Base-by-base conservation (phyloP, 257 asterid species). In the Verbena officinalis region DNA sequence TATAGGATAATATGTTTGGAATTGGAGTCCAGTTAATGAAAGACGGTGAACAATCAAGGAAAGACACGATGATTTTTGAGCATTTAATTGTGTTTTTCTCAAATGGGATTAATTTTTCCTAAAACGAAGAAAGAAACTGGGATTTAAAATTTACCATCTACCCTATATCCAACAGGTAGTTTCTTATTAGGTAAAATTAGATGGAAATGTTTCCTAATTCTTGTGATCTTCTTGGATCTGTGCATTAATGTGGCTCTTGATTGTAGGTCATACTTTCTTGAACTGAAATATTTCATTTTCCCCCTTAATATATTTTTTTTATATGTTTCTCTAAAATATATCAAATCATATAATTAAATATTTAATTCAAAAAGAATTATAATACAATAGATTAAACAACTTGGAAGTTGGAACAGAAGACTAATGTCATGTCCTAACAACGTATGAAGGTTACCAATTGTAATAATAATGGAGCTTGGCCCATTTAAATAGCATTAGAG, bases 1-100 rank as follows among this genome's bases (percentile, higher is more conserved):
- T 31, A 53, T 44, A 75, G 48, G 64, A n/a, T 19, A 50, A 16
- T 14, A 33, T 16, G 56, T 67, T 62, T 27, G 65, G 44, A 73
- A 73, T 33, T 67, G 78, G 70, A 61, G 15, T 61, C 44, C 57
- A 56, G 63, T 49, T 64, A 63, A 55, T 64, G 38, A 45, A 71
- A 59, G 44, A 23, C 44, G 20, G 56, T 55, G 54, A 12, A 15
- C 17, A 38, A 24, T 65, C 30, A 1, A 9, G 13, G 16, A 10
- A 67, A 56, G 65, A 58, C 53, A 34, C 14, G 40, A 44, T 48
- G 5, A 33, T 51, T 44, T 42, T 46, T 22, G 30, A 34, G 7
- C 39, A 23, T 15, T 22, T 9, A 34, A 14, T 30, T 14, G 19
- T 17, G 24, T 12, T 46, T 59, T 19, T 44, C 12, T 6, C 27